A percentile compares a stretch with the other conserved stretches of the same genome.
Evolutionary conservation across 2,329 filamentous ascomycete genomes (phyloP).

Genomic region (Ascochyta fabae): DNA sequence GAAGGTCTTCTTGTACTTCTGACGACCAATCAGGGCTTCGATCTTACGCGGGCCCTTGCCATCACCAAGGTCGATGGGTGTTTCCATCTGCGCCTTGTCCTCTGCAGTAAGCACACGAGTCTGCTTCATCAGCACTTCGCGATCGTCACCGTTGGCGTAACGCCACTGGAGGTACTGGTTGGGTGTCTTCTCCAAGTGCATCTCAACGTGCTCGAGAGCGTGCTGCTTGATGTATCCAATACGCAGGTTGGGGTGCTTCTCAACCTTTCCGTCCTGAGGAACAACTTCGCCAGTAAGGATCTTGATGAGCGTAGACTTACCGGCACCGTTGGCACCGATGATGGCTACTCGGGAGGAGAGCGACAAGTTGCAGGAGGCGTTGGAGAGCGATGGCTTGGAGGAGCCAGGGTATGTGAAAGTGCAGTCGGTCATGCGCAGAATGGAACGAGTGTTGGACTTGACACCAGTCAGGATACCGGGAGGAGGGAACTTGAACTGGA

Average conservation of each 20-base stretch:
- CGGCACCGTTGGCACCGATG: constrained; percentile 96
- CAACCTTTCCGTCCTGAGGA: constrained; percentile 82
- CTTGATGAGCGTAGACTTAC: constrained; percentile 98
- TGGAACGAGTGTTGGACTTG: constrained; percentile 91
- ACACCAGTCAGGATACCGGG: constrained; percentile 94
- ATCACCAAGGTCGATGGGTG: constrained; percentile 81
- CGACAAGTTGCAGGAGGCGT: constrained; percentile 86
- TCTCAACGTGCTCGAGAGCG: constrained; percentile 97
- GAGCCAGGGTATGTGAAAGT: constrained; percentile 93
- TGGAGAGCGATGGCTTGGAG: constrained; percentile 82
- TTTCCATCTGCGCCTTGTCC: constrained; percentile 91
- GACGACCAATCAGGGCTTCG: constrained; percentile 89
- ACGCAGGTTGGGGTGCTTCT: constrained; percentile 98
- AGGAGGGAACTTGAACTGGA: constrained; percentile 97
- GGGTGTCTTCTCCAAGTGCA: constrained; percentile 98
- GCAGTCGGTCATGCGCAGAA: constrained; percentile 92
- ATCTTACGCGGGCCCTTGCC: constrained; percentile 79
- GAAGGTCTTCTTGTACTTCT: constrained; percentile 99
- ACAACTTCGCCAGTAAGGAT: constrained; percentile 91
- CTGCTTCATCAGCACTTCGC: constrained; percentile 97
- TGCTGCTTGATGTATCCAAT: constrained; percentile 99
- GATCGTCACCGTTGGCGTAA: constrained; percentile 95
- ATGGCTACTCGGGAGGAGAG: constrained; percentile 94
- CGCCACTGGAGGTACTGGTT: constrained; percentile 99
- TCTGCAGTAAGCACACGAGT: constrained; percentile 86